A percentile compares a stretch with the other conserved stretches of the same genome.
phyloP scores from a whole-genome alignment of 345 rosid genomes.

The Syzygium grande region DNA sequence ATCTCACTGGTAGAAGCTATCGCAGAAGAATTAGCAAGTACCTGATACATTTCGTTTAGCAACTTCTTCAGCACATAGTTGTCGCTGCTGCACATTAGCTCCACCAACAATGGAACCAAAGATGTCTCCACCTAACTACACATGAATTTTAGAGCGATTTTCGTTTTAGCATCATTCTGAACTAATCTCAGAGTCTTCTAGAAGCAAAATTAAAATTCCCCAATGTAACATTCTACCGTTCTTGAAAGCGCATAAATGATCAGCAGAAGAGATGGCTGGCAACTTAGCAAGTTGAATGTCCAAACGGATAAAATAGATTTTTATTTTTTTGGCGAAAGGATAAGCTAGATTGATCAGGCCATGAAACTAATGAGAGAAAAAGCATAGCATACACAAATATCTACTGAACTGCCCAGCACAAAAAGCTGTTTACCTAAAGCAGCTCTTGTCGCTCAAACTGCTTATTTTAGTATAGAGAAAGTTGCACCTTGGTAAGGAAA shows the following conservation, averaged over 20 bases:
- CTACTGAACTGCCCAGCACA: not conserved
- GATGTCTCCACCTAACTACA: slow-evolving; percentile 46
- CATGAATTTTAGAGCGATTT: not conserved
- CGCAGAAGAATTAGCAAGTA: not conserved
- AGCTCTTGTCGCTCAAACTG: not conserved
- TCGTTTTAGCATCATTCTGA: not conserved
- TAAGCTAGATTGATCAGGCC: not conserved
- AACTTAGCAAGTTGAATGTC: not conserved
- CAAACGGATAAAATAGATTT: not conserved
- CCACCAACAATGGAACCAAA: slow-evolving; percentile 82
- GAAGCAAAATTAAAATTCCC: not conserved
- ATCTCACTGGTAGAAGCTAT: not conserved
- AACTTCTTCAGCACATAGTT: slow-evolving; percentile 45
- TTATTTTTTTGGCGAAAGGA: not conserved
- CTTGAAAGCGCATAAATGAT: not conserved
- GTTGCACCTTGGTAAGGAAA: not conserved
- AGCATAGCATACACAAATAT: not conserved
- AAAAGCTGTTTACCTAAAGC: not conserved
- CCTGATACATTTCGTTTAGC: slow-evolving; percentile 53
- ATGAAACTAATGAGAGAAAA: not conserved
- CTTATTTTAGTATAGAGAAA: not conserved
- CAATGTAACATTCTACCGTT: not conserved
- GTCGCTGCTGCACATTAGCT: slow-evolving; percentile 41
- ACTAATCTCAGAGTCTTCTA: not conserved
- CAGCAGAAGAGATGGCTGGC: not conserved